These are phyloP conservation scores for Neurospora sp. DNA, from an alignment of 495 filamentous ascomycete species.

Conservation along the genomic window DNA sequence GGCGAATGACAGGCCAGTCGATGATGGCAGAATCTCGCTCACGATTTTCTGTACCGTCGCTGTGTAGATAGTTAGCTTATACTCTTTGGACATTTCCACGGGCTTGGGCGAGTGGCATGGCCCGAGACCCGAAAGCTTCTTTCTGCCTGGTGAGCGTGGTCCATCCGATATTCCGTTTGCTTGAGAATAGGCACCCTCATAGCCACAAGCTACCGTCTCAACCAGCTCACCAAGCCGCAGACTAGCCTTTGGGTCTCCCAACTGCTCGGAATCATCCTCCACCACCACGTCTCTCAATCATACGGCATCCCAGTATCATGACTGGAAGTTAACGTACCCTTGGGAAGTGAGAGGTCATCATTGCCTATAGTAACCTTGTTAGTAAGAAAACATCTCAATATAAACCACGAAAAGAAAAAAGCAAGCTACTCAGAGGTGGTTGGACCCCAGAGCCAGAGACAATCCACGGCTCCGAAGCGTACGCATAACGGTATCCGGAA, in stretches of 20 bases:
- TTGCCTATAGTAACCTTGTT: slow-evolving; percentile 44
- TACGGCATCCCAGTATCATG: background rate
- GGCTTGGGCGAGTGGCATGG: background rate
- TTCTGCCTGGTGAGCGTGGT: background rate
- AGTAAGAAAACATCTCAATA: slow-evolving; percentile 9
- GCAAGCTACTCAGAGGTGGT: background rate
- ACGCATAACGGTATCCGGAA: background rate
- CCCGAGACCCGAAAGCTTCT: background rate
- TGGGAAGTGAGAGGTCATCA: slow-evolving; percentile 91
- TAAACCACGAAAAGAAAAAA: background rate
- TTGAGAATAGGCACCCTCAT: background rate
- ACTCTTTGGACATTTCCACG: background rate
- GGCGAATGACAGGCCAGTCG: slow-evolving; percentile 58
- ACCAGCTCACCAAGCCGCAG: background rate
- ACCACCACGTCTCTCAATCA: background rate
- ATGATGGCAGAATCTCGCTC: slow-evolving; percentile 74
- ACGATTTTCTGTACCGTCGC: slow-evolving; percentile 98
- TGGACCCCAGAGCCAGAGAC: background rate
- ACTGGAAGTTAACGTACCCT: slow-evolving; percentile 47
- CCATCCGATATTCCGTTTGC: background rate
- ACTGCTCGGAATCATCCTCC: background rate
- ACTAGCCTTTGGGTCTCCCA: background rate
- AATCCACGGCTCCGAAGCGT: background rate
- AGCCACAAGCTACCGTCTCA: background rate
- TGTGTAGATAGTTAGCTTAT: slow-evolving; percentile 23